Conservation (phyloP, 371 early-diverging fungal species). For the Lichtheimia ornata region DNA sequence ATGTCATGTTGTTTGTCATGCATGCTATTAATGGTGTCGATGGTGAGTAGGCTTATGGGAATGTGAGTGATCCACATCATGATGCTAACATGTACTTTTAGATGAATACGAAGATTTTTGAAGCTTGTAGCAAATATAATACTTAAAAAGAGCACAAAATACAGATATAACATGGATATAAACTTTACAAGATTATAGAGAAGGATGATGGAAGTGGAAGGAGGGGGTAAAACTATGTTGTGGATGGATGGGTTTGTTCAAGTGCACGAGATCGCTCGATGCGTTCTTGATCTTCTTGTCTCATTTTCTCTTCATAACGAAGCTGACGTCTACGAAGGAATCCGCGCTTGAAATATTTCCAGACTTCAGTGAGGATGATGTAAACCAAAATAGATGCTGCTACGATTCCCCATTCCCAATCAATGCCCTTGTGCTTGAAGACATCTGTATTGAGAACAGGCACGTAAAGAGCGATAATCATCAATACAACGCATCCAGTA, state of each 20-base stretch:
- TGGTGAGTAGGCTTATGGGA: slow-evolving; percentile 30
- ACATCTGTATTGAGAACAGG: slow-evolving; percentile 69
- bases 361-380: slow-evolving; percentile 60
- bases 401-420: slow-evolving; percentile 82
- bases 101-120: slow-evolving; percentile 32
- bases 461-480: slow-evolving; percentile 71
- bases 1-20: slow-evolving; percentile 63
- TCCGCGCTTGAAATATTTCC: slow-evolving; percentile 42
- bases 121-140: not conserved
- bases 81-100: not conserved
- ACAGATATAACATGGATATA: slow-evolving; percentile 1
- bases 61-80: not conserved
- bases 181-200: slow-evolving; percentile 7
- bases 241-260: too few species aligned
- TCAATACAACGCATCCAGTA: slow-evolving; percentile 54
- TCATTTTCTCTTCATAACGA: not conserved
- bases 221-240: too few species aligned
- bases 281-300: not conserved
- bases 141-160: not conserved
- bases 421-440: slow-evolving; percentile 70
- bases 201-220: too few species aligned
- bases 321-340: not conserved
- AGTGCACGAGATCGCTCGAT: too few species aligned
- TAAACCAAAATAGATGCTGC: slow-evolving; percentile 62
- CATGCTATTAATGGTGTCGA: slow-evolving; percentile 58